Evolutionary conservation across 257 asterid species (phyloP), one percentile per base, ranked within the genome.

Genomic region (Phtheirospermum japonicum): DNA sequence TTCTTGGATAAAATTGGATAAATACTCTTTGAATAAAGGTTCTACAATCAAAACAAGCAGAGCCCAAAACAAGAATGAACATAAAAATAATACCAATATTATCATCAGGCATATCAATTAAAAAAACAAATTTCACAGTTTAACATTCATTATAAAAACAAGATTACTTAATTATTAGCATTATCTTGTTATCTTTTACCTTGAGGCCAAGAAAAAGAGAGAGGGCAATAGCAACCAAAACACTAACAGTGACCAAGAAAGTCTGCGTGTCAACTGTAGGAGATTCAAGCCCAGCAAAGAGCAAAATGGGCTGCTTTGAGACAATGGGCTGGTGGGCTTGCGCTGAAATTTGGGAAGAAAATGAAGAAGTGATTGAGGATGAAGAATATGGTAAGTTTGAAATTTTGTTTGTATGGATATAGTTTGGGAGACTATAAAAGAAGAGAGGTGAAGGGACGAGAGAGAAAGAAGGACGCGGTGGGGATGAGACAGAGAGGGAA

Each of bases 201-300:
- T 88, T 90, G 69, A 90, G 85, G 32, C 96, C 96, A 55, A 88
- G 94, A 77, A 85, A 33, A 11, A 91, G 95, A 52, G 96, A 85
- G 62, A 88, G 88, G 43, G 76, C 77, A 84, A 91, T 88, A 60
- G 98, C 98, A 66, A 75, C 82, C 75, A 88, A 76, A 63, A 91
- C 96, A 58, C 96, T 85, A 50, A 76, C 81, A 18, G 88, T 82
- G 49, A 79, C 88, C 74, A 91, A 75, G 73, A 85, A 83, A 2
- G 96, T 85, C 79, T 91, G 98, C 1, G 98, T 91, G 70, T 91
- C 95, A 49, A 88, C 72, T 37, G 76, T 8, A 9, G 90, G 87
- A 2, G 86, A 61, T 7, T 88, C 86, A 16, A 79, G 13, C 7
- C 78, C 82, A 42, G 84, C 56, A 54, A 85, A 77, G n/a, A 88